These are phyloP conservation scores for Lotus japonicus DNA, from an alignment of 306 rosid species.

Conservation along the genomic window DNA sequence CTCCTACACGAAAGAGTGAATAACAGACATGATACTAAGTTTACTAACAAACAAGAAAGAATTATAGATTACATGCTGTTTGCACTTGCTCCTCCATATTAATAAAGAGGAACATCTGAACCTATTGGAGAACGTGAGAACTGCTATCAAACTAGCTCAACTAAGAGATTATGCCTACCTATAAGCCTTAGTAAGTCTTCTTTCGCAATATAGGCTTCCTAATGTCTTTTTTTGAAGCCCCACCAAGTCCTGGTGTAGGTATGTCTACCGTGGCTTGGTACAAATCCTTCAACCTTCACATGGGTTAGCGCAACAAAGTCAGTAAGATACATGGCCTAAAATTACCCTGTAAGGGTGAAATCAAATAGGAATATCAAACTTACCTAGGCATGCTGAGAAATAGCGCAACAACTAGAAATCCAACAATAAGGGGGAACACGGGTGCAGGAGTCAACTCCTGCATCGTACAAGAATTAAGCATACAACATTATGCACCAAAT, in stretches of 20 bases:
- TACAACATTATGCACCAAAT: neutral
- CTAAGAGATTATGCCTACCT: conserved; percentile 21
- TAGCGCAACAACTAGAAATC: conserved; percentile 59
- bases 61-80: conserved; percentile 16
- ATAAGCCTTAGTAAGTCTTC: conserved; percentile 57
- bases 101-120: conserved; percentile 15
- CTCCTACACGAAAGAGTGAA: neutral
- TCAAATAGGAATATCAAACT: conserved; percentile 4
- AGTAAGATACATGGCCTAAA: neutral
- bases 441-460: conserved; percentile 97
- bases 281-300: conserved; percentile 67
- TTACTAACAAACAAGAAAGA: neutral
- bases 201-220: conserved; percentile 71
- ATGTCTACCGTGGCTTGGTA: conserved; percentile 67
- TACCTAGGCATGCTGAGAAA: conserved; percentile 82
- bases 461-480: conserved; percentile 3
- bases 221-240: conserved; percentile 56
- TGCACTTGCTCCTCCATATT: neutral
- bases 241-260: conserved; percentile 61
- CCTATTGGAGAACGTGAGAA: conserved; percentile 19
- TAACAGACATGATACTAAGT: neutral
- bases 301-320: neutral
- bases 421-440: conserved; percentile 76
- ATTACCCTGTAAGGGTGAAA: neutral
- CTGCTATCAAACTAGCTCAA: conserved; percentile 27